phyloP scores from a whole-genome alignment of 495 filamentous ascomycete species.

The Aspergillus heteromorphus region DNA sequence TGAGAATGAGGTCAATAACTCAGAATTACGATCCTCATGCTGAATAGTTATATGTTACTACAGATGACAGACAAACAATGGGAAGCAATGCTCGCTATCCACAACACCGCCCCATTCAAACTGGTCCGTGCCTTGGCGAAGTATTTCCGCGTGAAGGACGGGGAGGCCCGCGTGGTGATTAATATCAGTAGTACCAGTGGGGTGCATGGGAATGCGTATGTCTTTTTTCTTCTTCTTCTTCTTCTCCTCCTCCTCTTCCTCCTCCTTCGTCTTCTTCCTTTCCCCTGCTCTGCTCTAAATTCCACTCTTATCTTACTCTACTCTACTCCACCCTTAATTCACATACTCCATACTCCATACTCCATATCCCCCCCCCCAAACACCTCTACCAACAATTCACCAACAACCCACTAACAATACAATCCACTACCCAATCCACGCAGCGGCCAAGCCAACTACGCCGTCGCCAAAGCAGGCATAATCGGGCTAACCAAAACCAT shows the following conservation, averaged over 20 bases:
- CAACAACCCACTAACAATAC: not conserved
- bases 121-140: constrained; percentile 72
- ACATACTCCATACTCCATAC: not conserved
- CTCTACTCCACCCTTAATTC: not conserved
- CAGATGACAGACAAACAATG: constrained; percentile 87
- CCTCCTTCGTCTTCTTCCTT: not conserved
- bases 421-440: no score
- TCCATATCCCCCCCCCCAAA: not conserved
- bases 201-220: constrained; percentile 72
- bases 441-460: constrained; percentile 78
- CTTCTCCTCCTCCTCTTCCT: not conserved
- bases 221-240: constrained; percentile 1
- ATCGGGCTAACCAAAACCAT: constrained; percentile 77
- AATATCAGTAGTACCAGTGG: constrained; percentile 78
- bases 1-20: not conserved
- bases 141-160: constrained; percentile 82
- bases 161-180: constrained; percentile 70
- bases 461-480: constrained; percentile 75
- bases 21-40: not conserved
- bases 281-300: not conserved
- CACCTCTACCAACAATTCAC: not conserved
- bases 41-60: not conserved
- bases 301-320: not conserved
- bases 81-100: constrained; percentile 76
- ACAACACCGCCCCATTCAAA: constrained; percentile 78